These are phyloP conservation scores for Citrus inodora DNA, from an alignment of 345 rosid genomes.

Conservation along the genomic window DNA sequence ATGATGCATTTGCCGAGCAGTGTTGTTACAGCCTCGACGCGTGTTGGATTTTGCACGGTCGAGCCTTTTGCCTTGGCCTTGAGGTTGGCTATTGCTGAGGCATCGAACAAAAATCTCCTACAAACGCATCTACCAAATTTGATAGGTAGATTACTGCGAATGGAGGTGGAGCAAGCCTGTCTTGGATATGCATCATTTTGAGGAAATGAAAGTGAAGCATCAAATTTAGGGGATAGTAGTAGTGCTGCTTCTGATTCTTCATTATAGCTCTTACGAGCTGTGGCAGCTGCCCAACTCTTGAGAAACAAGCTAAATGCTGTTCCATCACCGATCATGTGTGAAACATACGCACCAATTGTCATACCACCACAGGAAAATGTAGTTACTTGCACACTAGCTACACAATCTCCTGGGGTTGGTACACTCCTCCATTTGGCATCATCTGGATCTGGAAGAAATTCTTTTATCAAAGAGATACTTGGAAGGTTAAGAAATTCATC, in stretches of 20 bases:
- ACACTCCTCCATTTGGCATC: neutral
- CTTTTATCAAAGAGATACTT: neutral
- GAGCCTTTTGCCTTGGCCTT: conserved; percentile 31
- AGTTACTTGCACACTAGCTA: conserved; percentile 21
- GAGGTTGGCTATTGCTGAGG: conserved; percentile 29
- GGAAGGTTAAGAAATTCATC: conserved; percentile 16
- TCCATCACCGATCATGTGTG: conserved; percentile 50
- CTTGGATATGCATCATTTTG: neutral
- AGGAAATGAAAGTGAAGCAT: conserved; percentile 31
- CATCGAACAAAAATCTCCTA: conserved; percentile 45
- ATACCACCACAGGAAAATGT: conserved; percentile 41
- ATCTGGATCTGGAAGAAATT: conserved; percentile 13
- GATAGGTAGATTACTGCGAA: neutral
- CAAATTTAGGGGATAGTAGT: conserved; percentile 33
- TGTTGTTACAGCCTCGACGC: conserved; percentile 51
- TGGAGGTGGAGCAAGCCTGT: neutral
- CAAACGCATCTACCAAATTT: conserved; percentile 12
- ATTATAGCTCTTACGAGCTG: conserved; percentile 8
- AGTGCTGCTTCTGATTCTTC: neutral
- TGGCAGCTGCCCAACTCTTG: conserved; percentile 33
- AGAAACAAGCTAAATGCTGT: conserved; percentile 33
- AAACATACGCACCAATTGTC: conserved; percentile 29
- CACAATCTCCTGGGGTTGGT: conserved; percentile 4
- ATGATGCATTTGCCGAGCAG: conserved; percentile 38
- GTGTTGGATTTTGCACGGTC: conserved; percentile 34